Percentiles rank a stretch among this genome's conserved stretches.
phyloP scores from a whole-genome alignment of 768 basidiomycete genomes.

The Termitomyces sp. region DNA sequence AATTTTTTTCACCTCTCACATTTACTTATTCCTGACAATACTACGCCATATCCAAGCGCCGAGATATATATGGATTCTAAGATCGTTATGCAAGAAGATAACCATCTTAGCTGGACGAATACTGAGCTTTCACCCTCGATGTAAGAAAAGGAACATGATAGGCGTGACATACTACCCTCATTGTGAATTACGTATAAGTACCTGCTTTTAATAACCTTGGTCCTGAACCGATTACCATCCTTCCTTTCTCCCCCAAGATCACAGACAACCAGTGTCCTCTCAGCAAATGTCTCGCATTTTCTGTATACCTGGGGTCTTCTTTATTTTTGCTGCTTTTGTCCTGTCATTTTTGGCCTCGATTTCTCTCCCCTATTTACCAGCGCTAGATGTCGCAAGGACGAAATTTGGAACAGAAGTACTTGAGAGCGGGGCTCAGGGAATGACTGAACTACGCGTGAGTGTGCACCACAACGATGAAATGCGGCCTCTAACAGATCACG shows the following conservation, averaged over 20 bases:
- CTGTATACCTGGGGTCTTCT: slow-evolving; percentile 57
- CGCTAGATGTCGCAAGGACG: slow-evolving; percentile 60
- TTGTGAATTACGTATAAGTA: background rate
- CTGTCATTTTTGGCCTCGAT: slow-evolving; percentile 65
- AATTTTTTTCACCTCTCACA: background rate
- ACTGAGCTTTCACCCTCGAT: background rate
- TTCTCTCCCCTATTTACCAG: slow-evolving; percentile 64
- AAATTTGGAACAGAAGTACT: slow-evolving; percentile 33
- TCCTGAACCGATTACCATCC: background rate
- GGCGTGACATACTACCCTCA: background rate
- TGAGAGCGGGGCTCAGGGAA: slow-evolving; percentile 17
- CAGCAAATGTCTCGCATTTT: slow-evolving; percentile 22
- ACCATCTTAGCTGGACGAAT: background rate
- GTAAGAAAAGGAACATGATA: background rate
- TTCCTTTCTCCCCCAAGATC: background rate
- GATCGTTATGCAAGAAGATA: background rate
- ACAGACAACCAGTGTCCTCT: background rate
- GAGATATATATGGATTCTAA: too few relatives aligned
- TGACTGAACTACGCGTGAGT: slow-evolving; percentile 54
- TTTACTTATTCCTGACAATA: too few relatives aligned
- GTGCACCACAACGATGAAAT: background rate
- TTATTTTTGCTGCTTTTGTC: slow-evolving; percentile 51
- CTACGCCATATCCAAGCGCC: background rate
- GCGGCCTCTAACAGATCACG: background rate
- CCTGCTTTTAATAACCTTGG: background rate